Evolutionary conservation across 1,139 yeast species (phyloP), one percentile per base, ranked within the genome.

Genomic region (Blastobotrys elegans): DNA sequence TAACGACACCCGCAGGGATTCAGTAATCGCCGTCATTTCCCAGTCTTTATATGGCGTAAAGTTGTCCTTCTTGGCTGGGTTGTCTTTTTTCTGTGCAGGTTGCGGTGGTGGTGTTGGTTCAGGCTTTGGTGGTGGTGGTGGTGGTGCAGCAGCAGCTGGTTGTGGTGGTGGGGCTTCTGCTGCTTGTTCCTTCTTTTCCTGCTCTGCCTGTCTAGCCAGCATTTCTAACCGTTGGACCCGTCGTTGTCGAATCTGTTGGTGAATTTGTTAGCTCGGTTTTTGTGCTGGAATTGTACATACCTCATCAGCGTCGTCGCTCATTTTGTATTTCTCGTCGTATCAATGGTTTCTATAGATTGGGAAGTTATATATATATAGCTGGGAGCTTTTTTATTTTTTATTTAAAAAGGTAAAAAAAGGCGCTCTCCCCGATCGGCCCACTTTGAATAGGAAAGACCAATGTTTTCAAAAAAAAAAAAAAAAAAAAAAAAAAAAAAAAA

Each of bases 221-320:
- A 24, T 27, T 31, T 55, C 56, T 6, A 62, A 54, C 20, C 57
- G 50, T 30, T 62, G 60, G 18, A 62, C 50, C 8, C 66, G 57
- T 50, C 61, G 62, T 34, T 58, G 53, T 40, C 66, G 61, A 39
- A 62, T 58, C 66, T 62, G 41, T 24, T n/a, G n/a, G n/a, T n/a
- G n/a, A 36, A 6, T 26, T 24, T 20, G 52, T 51, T 48, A 54
- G 51, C 13, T 17, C 24, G n/a, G 7, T 13, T 14, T 18, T 11
- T 20, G 11, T 35, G 18, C 20, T 30, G 14, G 30, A 21, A 4
- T 14, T 18, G 2, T 26, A 47, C 58, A 45, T 49, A 56, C 59
- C 48, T 56, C 59, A 37, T 56, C 58, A 14, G 55, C 53, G 32
- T 48, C 49, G 13, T 48, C 50, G 27, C 50, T 50, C 51, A 50